These are phyloP conservation scores for Taphrina flavorubra DNA, from an alignment of 1,139 yeast genomes.

Conservation along the genomic window DNA sequence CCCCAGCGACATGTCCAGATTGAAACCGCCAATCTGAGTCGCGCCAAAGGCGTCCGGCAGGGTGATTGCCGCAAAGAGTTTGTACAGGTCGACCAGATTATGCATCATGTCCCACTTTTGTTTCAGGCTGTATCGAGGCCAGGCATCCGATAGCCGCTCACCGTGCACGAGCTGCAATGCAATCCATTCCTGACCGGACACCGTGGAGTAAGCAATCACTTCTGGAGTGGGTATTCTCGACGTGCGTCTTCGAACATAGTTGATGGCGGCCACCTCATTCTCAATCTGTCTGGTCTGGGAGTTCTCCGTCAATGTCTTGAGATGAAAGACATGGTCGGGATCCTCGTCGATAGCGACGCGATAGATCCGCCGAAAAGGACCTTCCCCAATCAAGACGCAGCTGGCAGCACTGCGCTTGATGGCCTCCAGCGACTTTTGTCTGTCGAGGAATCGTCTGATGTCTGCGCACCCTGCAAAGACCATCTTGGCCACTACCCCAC, in stretches of 20 bases:
- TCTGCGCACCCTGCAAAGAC: neutral
- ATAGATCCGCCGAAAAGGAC: neutral
- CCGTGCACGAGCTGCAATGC: slow-evolving; percentile 3
- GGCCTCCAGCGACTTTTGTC: neutral
- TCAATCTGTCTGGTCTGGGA: slow-evolving; percentile 10
- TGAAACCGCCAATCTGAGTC: slow-evolving; percentile 10
- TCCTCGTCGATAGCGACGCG: neutral
- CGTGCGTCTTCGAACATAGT: slow-evolving; percentile 2
- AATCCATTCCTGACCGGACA: slow-evolving; percentile 3
- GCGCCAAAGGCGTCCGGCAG: slow-evolving; percentile 9
- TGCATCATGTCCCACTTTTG: slow-evolving; percentile 9
- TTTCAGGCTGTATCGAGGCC: neutral
- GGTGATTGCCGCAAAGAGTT: slow-evolving; percentile 13
- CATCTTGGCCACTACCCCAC: neutral
- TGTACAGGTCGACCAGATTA: slow-evolving; percentile 15
- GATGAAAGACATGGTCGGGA: slow-evolving; percentile 8
- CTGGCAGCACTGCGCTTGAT: neutral
- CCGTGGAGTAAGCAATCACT: slow-evolving; percentile 16
- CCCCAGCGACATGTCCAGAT: slow-evolving; percentile 15
- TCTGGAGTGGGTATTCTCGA: slow-evolving; percentile 12
- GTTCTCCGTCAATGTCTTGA: slow-evolving; percentile 13
- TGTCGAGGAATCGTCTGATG: slow-evolving; percentile 16
- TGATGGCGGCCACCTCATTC: slow-evolving; percentile 24
- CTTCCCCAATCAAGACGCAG: neutral
- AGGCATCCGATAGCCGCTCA: slow-evolving; percentile 6